phyloP scores from a whole-genome alignment of 495 filamentous ascomycete genomes.

The Penicillium arizonense region DNA sequence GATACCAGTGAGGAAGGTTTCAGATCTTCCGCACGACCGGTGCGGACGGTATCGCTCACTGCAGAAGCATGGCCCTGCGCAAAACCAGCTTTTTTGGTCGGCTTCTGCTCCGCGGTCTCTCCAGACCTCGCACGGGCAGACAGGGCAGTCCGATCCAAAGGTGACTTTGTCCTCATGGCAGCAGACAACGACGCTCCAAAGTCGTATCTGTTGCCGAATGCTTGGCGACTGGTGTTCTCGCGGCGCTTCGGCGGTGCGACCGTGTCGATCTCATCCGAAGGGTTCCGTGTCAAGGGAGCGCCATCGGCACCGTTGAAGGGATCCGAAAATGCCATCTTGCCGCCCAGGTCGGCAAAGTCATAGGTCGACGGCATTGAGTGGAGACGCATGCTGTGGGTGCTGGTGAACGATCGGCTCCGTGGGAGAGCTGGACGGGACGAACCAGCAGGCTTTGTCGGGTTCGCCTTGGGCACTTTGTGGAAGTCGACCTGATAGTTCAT shows the following conservation, averaged over 20 bases:
- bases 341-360: constrained; percentile 64
- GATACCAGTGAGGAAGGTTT: constrained; percentile 51
- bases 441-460: constrained; percentile 46
- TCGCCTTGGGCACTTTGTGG: constrained; percentile 65
- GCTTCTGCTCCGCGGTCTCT: constrained; percentile 6
- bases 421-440: constrained; percentile 65
- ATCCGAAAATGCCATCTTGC: constrained; percentile 55
- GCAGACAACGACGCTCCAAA: constrained; percentile 84
- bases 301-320: constrained; percentile 54
- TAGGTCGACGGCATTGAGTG: constrained; percentile 63
- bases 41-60: constrained; percentile 17
- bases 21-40: constrained; percentile 19
- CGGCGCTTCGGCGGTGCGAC: constrained; percentile 49
- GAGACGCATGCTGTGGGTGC: constrained; percentile 46
- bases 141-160: constrained; percentile 52
- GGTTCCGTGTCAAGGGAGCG: constrained; percentile 36
- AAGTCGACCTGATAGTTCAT: constrained; percentile 94
- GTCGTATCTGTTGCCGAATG: constrained; percentile 89
- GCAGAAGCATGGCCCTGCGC: constrained; percentile 16
- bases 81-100: constrained; percentile 9
- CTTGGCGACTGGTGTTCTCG: constrained; percentile 64
- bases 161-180: constrained; percentile 63
- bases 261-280: constrained; percentile 36
- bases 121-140: constrained; percentile 38
- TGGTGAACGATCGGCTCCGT: constrained; percentile 63